These are phyloP conservation scores for Yamadazyma phyllophila DNA, from an alignment of 805 yeast genomes.

Conservation along the genomic window DNA sequence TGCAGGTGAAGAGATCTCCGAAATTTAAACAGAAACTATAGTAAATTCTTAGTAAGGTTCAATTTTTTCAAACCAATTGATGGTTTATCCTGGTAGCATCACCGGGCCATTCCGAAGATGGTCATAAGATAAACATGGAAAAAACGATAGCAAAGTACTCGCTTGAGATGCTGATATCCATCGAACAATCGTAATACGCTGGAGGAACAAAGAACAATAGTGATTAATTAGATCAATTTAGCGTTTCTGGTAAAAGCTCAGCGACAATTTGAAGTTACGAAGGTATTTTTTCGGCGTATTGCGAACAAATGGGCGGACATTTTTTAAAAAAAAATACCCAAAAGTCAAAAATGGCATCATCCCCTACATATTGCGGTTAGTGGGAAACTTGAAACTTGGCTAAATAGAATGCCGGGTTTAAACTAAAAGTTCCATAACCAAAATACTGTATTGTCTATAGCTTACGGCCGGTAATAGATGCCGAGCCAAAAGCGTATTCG, in stretches of 20 bases:
- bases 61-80: too few relatives aligned
- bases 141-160: background rate
- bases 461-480: background rate
- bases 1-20: background rate
- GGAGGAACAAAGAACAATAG: conserved; percentile 4
- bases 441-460: background rate
- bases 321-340: background rate
- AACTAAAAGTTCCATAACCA: background rate
- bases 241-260: conserved; percentile 2
- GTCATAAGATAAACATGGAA: background rate
- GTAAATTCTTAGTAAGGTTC: too few relatives aligned
- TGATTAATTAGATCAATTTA: conserved; percentile 3
- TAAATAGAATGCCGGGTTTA: conserved; percentile 5
- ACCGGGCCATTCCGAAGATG: too few relatives aligned
- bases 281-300: background rate
- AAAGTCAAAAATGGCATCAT: background rate
- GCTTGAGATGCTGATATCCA: background rate
- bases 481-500: background rate
- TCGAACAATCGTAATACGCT: background rate
- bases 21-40: background rate
- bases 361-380: background rate
- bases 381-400: conserved; percentile 2
- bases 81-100: too few relatives aligned
- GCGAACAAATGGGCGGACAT: background rate
- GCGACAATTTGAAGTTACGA: conserved; percentile 1